Percentiles rank a stretch among this genome's conserved stretches.
These are phyloP conservation scores for Wickerhamomyces canadensis DNA, from an alignment of 805 yeast species.

Conservation along the genomic window DNA sequence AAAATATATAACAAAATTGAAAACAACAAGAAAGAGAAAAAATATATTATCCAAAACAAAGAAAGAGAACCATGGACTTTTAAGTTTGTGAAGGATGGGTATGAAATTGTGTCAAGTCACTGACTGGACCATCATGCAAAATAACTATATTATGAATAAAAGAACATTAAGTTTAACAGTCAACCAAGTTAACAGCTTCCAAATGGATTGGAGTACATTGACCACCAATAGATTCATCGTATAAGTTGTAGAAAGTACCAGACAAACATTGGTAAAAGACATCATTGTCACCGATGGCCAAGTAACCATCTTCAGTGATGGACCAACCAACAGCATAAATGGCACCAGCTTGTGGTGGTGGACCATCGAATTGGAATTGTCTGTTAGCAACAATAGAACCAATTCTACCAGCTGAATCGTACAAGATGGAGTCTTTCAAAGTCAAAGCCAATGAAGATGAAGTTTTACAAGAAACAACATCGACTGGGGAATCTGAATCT, in stretches of 20 bases:
- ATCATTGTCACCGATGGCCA: slow-evolving; percentile 53
- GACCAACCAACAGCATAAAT: slow-evolving; percentile 60
- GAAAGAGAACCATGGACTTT: no score
- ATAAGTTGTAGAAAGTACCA: slow-evolving; percentile 67
- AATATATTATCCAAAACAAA: no score
- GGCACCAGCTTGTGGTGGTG: slow-evolving; percentile 72
- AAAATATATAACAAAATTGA: no score
- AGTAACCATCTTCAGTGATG: slow-evolving; percentile 40
- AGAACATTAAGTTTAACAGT: no score
- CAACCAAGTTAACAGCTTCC: slow-evolving; percentile 44
- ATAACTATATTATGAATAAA: no score
- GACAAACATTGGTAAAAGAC: slow-evolving; percentile 63
- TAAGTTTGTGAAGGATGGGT: no score
- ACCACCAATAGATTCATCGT: slow-evolving; percentile 49
- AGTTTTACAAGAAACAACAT: slow-evolving; percentile 35
- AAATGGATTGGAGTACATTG: slow-evolving; percentile 57
- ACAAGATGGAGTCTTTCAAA: slow-evolving; percentile 41
- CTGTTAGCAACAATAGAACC: slow-evolving; percentile 72
- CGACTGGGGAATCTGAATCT: slow-evolving; percentile 8
- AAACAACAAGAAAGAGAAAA: no score
- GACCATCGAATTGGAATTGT: slow-evolving; percentile 77
- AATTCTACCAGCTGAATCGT: slow-evolving; percentile 52
- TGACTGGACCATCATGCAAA: no score
- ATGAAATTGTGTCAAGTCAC: no score
- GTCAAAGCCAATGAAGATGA: slow-evolving; percentile 45